Conservation (phyloP, 2,329 filamentous ascomycete species). For the Xylariaceae sp. region DNA sequence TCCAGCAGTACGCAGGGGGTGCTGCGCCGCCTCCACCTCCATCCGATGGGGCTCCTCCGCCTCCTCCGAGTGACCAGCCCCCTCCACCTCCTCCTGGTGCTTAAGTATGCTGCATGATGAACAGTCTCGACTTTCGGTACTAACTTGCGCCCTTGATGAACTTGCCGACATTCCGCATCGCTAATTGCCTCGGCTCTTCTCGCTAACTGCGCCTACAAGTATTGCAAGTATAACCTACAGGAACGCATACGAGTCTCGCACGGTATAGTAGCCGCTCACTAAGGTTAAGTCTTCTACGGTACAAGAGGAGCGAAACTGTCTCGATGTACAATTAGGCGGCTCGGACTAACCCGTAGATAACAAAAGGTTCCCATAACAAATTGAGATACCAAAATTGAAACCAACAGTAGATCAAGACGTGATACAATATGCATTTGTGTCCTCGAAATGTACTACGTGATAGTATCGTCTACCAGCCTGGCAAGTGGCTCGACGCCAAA, state of each 20-base stretch:
- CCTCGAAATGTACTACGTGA: neutral
- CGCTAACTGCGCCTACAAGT: slow-evolving; percentile 17
- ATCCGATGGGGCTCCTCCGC: slow-evolving; percentile 59
- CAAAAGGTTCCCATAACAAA: neutral
- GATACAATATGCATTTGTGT: neutral
- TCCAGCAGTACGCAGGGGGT: slow-evolving; percentile 60
- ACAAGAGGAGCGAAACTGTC: neutral
- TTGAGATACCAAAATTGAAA: slow-evolving; percentile 4
- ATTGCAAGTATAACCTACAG: slow-evolving; percentile 9
- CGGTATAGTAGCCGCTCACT: neutral
- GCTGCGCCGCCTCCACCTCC: slow-evolving; percentile 53
- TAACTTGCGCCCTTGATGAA: slow-evolving; percentile 21
- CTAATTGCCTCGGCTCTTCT: slow-evolving; percentile 8
- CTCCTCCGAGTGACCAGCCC: slow-evolving; percentile 54
- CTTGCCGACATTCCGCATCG: slow-evolving; percentile 7
- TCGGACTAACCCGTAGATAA: slow-evolving; percentile 23
- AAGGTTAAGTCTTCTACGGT: slow-evolving; percentile 1
- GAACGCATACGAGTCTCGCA: slow-evolving; percentile 1
- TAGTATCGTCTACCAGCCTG: neutral
- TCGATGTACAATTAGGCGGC: slow-evolving; percentile 16
- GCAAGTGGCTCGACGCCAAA: no score
- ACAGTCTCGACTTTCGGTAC: slow-evolving; percentile 21
- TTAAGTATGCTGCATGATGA: slow-evolving; percentile 30
- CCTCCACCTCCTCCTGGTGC: slow-evolving; percentile 57
- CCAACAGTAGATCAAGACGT: neutral